A percentile compares a stretch with the other conserved stretches of the same genome.
These are phyloP conservation scores for Entomortierella parvispora DNA, from an alignment of 192 early-diverging fungal genomes.

Conservation along the genomic window DNA sequence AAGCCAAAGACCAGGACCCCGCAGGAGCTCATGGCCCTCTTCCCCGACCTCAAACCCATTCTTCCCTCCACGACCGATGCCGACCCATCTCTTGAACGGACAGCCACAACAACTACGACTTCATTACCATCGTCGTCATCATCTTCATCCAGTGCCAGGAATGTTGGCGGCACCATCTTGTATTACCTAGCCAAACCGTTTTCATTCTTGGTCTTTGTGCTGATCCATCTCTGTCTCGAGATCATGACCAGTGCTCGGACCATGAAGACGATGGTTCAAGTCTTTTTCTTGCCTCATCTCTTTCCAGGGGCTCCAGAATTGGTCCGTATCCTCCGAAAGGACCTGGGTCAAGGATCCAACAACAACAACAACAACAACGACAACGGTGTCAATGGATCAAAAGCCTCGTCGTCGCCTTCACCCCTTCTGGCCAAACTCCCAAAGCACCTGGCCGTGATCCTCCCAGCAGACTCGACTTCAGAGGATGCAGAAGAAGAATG, in stretches of 20 bases:
- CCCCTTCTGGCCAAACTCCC: conserved; percentile 20
- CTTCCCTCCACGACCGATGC: neutral
- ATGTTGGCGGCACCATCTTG: conserved; percentile 7
- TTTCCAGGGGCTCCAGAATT: conserved; percentile 27
- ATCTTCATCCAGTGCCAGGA: too few species aligned
- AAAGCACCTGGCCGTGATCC: conserved; percentile 31
- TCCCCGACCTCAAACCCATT: conserved; percentile 29
- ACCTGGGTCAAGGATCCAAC: too few species aligned
- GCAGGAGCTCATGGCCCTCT: conserved; percentile 20
- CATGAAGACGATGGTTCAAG: conserved; percentile 32
- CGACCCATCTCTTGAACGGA: neutral
- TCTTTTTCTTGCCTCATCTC: conserved; percentile 29
- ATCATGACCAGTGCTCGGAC: conserved; percentile 26
- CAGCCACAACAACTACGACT: conserved; percentile 2
- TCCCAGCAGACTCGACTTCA: conserved; percentile 1
- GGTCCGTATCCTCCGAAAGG: conserved; percentile 18
- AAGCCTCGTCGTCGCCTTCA: too few species aligned
- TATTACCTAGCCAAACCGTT: conserved; percentile 35
- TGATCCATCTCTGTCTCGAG: conserved; percentile 27
- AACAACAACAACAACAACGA: too few species aligned
- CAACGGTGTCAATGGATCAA: too few species aligned
- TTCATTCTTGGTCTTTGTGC: conserved; percentile 34
- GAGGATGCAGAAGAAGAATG: conserved; percentile 36
- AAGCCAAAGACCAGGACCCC: conserved; percentile 18
- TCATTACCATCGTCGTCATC: neutral